phyloP scores from a whole-genome alignment of 2,329 filamentous ascomycete species.

The Atkinsonella hypoxylon region DNA sequence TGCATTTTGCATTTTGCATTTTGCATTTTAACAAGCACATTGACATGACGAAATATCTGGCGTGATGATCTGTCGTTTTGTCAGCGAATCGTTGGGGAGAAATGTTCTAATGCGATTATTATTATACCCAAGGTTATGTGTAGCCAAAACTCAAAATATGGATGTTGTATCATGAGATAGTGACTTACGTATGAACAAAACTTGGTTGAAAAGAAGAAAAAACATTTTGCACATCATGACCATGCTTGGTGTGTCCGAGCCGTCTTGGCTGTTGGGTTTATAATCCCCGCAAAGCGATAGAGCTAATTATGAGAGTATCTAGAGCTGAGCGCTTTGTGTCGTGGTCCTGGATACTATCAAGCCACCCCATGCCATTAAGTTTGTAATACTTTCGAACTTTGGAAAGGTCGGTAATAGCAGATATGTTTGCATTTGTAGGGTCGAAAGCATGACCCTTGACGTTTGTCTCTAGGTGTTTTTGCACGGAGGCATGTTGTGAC shows the following conservation, averaged over 20 bases:
- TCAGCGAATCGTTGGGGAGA: constrained; percentile 2
- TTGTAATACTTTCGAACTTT: constrained; percentile 82
- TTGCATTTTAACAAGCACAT: background rate
- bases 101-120: background rate
- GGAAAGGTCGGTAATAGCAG: constrained; percentile 46
- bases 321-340: constrained; percentile 38
- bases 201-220: too few species aligned
- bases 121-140: background rate
- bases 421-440: constrained; percentile 54
- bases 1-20: background rate
- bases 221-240: too few species aligned
- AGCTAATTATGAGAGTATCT: constrained; percentile 58
- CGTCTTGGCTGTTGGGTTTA: constrained; percentile 8
- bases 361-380: constrained; percentile 47
- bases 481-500: constrained; percentile 33
- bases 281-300: constrained; percentile 52
- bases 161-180: background rate
- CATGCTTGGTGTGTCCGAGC: background rate
- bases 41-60: background rate
- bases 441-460: constrained; percentile 49
- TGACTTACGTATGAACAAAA: constrained; percentile 1
- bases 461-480: constrained; percentile 45
- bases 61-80: background rate
- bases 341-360: constrained; percentile 33
- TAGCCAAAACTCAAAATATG: background rate